A percentile compares a stretch with the other conserved stretches of the same genome.
phyloP scores from a whole-genome alignment of 331 rosid genomes.

The Arachis monticola region DNA sequence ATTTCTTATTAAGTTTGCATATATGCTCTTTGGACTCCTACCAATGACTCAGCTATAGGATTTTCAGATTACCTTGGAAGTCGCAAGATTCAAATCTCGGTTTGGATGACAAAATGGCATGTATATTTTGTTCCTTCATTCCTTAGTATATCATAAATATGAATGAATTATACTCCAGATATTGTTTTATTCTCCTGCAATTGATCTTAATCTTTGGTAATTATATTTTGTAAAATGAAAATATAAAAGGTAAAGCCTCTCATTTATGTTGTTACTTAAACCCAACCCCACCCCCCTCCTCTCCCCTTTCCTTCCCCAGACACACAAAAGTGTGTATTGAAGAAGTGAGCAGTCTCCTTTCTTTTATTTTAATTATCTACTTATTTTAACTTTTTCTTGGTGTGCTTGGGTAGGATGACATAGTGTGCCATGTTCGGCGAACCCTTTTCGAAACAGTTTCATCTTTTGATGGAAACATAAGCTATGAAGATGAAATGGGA shows the following conservation, averaged over 20 bases:
- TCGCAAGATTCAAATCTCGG: neutral
- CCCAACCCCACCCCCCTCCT: too few relatives aligned
- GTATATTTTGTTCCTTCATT: conserved; percentile 5
- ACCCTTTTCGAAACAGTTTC: conserved; percentile 59
- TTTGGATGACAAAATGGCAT: neutral
- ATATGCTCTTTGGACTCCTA: conserved; percentile 2
- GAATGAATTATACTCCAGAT: neutral
- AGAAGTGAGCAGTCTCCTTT: neutral
- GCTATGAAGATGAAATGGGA: conserved; percentile 51
- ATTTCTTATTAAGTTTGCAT: conserved; percentile 13
- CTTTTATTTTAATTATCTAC: neutral
- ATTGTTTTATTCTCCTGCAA: neutral
- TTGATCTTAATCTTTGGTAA: neutral
- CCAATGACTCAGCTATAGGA: conserved; percentile 10
- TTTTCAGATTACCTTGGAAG: neutral
- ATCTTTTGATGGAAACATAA: conserved; percentile 54
- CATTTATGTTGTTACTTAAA: too few relatives aligned
- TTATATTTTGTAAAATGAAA: neutral
- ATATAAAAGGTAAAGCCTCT: too few relatives aligned
- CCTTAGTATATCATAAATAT: neutral
- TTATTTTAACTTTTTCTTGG: neutral
- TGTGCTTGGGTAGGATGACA: conserved; percentile 54
- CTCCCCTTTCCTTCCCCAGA: too few relatives aligned
- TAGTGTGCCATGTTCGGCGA: conserved; percentile 65
- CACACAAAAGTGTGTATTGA: neutral